phyloP scores from a whole-genome alignment of 768 basidiomycete species.

The Polyporus arcularius region DNA sequence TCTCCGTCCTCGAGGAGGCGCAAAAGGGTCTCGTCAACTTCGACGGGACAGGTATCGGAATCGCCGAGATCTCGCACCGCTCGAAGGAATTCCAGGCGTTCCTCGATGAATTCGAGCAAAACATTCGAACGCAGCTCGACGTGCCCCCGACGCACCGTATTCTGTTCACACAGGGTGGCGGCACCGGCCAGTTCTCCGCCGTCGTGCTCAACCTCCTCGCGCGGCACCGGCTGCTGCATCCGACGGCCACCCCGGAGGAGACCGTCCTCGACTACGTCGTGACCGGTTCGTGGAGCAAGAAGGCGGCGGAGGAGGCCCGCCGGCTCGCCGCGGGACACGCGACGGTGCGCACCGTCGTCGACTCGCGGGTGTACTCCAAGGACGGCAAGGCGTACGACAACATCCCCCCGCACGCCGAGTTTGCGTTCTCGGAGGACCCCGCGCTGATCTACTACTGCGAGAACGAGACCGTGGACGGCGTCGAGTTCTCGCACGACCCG shows the following conservation, averaged over 20 bases:
- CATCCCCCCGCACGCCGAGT: constrained; percentile 74
- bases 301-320: constrained; percentile 80
- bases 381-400: constrained; percentile 75
- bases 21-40: constrained; percentile 88
- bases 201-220: constrained; percentile 91
- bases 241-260: constrained; percentile 54
- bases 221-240: constrained; percentile 74
- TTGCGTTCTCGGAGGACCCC: constrained; percentile 76
- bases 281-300: constrained; percentile 91
- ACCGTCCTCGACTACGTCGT: constrained; percentile 84
- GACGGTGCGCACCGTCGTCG: constrained; percentile 68
- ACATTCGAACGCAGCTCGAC: constrained; percentile 73
- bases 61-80: constrained; percentile 95
- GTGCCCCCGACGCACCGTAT: constrained; percentile 85
- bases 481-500: constrained; percentile 75
- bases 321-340: constrained; percentile 55
- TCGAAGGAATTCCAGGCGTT: constrained; percentile 84
- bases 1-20: constrained; percentile 82
- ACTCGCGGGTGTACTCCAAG: constrained; percentile 60
- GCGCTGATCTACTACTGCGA: constrained; percentile 98
- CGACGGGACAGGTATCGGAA: constrained; percentile 87
- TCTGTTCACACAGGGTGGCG: constrained; percentile 95
- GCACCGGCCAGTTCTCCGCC: constrained; percentile 88
- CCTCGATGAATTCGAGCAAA: constrained; percentile 59
- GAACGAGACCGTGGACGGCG: constrained; percentile 97